Base-by-base conservation (phyloP, 2,329 filamentous ascomycete genomes). In the Phaeosphaeriaceae sp. region DNA sequence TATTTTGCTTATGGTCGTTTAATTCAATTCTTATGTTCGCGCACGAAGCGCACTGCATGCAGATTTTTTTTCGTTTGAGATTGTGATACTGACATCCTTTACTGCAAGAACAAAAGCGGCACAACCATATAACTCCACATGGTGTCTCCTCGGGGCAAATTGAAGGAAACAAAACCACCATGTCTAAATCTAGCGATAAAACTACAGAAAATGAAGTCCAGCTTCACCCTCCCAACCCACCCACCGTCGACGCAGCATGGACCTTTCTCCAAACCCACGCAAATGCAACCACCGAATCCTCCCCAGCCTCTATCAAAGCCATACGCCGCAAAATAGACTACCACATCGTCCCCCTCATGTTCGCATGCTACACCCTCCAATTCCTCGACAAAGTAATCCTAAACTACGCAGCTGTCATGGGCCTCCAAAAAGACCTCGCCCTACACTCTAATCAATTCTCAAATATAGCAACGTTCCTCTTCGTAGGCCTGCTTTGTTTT, bases 381-480 rank as follows among this genome's bases (percentile, higher is more conserved):
- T 75, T 73, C 41, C 56, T 75, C 5, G 73, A 76, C 54, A 75
- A 76, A 50, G 72, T 49, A 29, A 48, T 55, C 34, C 38, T 54
- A 11, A 54, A 61, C 33, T 73, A 76, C 52, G 72, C 73, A 29
- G 72, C 71, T 20, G 69, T 76, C 34, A 75, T 76, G 72, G 72
- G 71, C n/a, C 53, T 76, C n/a, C 58, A 68, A 17, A 61, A 66
- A 20, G 71, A 75, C 46, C 61, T 72, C 1, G 46, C 56, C 20
- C 62, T 76, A 47, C 61, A 60, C 3, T 65, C 63, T 17, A 65
- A 66, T 18, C 61, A 76, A n/a, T 75, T 74, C 52, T 67, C 64
- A 15, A 65, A 71, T 17, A 58, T 73, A 13, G 68, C 66, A 2
- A 54, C 66, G 9, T 59, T 61, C 39, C 72, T 75, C 56, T 74